A percentile compares a stretch with the other conserved stretches of the same genome.
phyloP scores from a whole-genome alignment of 2,329 filamentous ascomycete genomes.

The Huntiella savannae region DNA sequence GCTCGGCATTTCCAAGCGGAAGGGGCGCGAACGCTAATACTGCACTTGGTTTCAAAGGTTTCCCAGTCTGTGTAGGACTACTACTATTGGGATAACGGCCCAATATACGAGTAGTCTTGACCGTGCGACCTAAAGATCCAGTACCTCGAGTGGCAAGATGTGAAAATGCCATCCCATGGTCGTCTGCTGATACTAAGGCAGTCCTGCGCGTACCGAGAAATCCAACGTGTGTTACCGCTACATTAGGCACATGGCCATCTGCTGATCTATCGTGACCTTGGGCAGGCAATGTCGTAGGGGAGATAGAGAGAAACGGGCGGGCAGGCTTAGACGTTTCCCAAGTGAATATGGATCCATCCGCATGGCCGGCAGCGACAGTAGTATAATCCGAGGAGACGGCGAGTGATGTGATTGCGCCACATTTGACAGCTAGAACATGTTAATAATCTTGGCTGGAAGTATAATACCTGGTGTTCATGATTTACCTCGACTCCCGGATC shows the following conservation, averaged over 20 bases:
- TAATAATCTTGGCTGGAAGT: not conserved
- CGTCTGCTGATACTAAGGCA: constrained; percentile 84
- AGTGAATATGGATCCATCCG: constrained; percentile 80
- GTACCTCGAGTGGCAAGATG: constrained; percentile 85
- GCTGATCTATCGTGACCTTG: constrained; percentile 29
- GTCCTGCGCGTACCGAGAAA: constrained; percentile 89
- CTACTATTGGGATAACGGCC: constrained; percentile 69
- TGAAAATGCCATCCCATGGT: constrained; percentile 93
- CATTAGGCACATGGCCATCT: constrained; percentile 68
- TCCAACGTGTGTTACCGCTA: constrained; percentile 72
- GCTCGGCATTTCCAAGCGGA: constrained; percentile 84
- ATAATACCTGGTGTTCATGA: not conserved
- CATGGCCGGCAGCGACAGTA: constrained; percentile 78
- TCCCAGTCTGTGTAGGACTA: constrained; percentile 30
- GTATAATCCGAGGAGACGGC: constrained; percentile 88
- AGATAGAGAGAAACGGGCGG: constrained; percentile 73
- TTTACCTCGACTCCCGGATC: constrained; percentile 73
- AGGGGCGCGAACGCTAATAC: constrained; percentile 81
- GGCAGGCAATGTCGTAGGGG: constrained; percentile 39
- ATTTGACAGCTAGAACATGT: constrained; percentile 53
- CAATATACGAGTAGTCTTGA: constrained; percentile 78
- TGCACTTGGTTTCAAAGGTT: constrained; percentile 73
- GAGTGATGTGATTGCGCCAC: constrained; percentile 67
- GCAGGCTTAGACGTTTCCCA: constrained; percentile 80
- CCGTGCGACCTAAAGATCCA: constrained; percentile 63